Conservation (phyloP, 257 asterid species). For the Fraxinus quadrangulata region DNA sequence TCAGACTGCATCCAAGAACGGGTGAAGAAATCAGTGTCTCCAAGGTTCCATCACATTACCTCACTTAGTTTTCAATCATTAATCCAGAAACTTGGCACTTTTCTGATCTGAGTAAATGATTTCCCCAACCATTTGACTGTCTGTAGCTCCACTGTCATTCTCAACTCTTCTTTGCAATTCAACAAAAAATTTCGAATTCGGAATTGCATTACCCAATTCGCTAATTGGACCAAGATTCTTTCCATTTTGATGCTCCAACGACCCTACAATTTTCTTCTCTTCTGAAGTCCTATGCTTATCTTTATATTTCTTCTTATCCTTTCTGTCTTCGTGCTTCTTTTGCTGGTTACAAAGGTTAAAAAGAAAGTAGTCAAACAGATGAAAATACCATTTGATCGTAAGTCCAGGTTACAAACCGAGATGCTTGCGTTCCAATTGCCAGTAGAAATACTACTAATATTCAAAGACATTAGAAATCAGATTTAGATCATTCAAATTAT, state of each 20-base stretch:
- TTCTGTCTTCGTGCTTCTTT: constrained; percentile 46
- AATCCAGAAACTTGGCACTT: constrained; percentile 21
- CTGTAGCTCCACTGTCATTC: constrained; percentile 40
- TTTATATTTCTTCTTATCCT: constrained; percentile 44
- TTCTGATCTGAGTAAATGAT: constrained; percentile 26
- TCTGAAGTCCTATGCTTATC: constrained; percentile 37
- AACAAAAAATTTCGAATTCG: constrained; percentile 17
- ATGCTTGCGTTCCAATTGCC: too few relatives aligned
- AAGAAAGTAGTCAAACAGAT: too few relatives aligned
- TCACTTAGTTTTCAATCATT: background rate
- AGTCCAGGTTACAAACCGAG: too few relatives aligned
- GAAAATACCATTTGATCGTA: too few relatives aligned
- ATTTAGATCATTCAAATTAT: too few relatives aligned
- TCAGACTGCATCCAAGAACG: background rate
- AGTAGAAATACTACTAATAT: too few relatives aligned
- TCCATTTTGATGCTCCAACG: constrained; percentile 34
- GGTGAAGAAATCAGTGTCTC: background rate
- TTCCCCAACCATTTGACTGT: constrained; percentile 35
- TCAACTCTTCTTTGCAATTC: constrained; percentile 43
- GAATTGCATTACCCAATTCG: constrained; percentile 18
- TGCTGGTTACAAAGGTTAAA: too few relatives aligned
- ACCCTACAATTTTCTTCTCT: constrained; percentile 31
- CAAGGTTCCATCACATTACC: background rate
- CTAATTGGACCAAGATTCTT: constrained; percentile 31
- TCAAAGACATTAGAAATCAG: too few relatives aligned